Percentiles rank a stretch among this genome's conserved stretches.
phyloP scores from a whole-genome alignment of 73 alveolate genomes.

The Paramecium sexaurelia region DNA sequence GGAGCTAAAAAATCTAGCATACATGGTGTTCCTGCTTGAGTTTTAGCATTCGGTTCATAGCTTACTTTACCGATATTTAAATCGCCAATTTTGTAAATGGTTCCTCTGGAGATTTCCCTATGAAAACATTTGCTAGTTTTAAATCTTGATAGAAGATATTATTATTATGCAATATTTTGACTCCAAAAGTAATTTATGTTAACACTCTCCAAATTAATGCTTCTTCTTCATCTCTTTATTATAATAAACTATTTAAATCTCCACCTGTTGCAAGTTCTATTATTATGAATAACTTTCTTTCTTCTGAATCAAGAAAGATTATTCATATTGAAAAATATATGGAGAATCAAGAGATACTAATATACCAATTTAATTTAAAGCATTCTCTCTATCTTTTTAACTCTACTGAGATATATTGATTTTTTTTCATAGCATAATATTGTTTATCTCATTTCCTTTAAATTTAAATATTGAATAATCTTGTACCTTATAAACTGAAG shows the following conservation, averaged over 20 bases:
- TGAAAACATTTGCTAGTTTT: conserved; percentile 82
- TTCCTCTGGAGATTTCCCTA: conserved; percentile 48
- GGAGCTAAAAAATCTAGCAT: conserved; percentile 79
- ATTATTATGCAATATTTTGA: conserved; percentile 58
- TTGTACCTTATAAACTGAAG: conserved; percentile 56
- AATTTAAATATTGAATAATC: not conserved
- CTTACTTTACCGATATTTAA: conserved; percentile 81
- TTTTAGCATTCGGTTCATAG: conserved; percentile 71
- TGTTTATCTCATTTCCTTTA: conserved; percentile 63
- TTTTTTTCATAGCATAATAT: conserved; percentile 67
- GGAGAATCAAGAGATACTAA: conserved; percentile 68
- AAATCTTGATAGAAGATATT: conserved; percentile 67
- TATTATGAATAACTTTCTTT: conserved; percentile 55
- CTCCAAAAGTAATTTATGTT: conserved; percentile 54
- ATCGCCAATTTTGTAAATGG: conserved; percentile 79
- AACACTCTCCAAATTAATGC: conserved; percentile 59
- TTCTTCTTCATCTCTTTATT: conserved; percentile 44
- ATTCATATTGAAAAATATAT: conserved; percentile 57
- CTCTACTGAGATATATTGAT: conserved; percentile 59
- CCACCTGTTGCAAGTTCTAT: conserved; percentile 72
- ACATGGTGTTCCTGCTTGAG: conserved; percentile 90
- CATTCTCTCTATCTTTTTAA: conserved; percentile 67
- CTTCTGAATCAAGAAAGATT: conserved; percentile 73
- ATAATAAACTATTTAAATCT: conserved; percentile 43
- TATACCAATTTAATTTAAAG: conserved; percentile 68